phyloP scores from a whole-genome alignment of 139 green algal species.

The Chlamydomonas sp. region DNA sequence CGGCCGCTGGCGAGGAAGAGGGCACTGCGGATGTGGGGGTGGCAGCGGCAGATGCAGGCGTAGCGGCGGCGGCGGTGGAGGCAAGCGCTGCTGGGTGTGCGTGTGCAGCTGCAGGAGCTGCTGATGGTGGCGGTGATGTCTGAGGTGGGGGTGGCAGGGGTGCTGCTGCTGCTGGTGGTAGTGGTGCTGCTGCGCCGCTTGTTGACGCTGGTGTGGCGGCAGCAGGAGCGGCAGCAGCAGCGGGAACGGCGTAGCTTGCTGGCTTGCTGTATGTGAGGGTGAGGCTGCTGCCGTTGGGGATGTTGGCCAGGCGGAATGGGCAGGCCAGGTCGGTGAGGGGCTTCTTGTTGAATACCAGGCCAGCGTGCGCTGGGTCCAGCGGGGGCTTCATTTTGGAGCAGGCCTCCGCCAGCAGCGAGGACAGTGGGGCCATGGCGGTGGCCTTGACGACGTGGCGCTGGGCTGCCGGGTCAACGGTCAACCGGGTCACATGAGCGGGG shows the following conservation, averaged over 20 bases:
- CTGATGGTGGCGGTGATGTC: not conserved
- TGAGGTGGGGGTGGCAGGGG: not conserved
- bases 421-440: constrained; percentile 29
- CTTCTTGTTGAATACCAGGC: constrained; percentile 20
- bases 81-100: not conserved
- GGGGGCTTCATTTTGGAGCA: constrained; percentile 29
- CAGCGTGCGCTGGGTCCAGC: constrained; percentile 9
- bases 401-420: constrained; percentile 23
- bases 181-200: not conserved
- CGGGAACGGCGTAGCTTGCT: not conserved
- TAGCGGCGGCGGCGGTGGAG: not conserved
- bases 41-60: no score
- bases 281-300: constrained; percentile 13
- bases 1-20: no score
- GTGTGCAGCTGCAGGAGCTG: no score
- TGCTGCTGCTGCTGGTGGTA: not conserved
- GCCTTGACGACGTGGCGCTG: constrained; percentile 30
- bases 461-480: not conserved
- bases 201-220: no score
- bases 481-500: not conserved
- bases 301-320: constrained; percentile 45
- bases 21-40: no score
- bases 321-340: constrained; percentile 21
- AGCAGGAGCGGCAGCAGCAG: not conserved
- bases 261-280: not conserved